Evolutionary conservation across 495 filamentous ascomycete species (phyloP).

Genomic region (Durotheca rogersii): DNA sequence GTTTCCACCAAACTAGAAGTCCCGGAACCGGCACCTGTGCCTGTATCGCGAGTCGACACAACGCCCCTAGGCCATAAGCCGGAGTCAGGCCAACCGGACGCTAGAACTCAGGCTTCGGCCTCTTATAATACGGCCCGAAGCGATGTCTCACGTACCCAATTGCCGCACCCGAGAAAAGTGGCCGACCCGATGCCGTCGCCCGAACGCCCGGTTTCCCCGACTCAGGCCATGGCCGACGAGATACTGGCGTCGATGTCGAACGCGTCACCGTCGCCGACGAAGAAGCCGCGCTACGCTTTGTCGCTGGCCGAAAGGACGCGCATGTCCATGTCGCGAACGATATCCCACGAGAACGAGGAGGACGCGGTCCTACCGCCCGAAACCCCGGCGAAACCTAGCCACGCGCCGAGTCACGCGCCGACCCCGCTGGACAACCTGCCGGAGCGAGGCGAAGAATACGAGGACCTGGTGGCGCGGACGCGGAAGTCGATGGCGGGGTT

Average conservation of each 20-base stretch:
- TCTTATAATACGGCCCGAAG: background rate
- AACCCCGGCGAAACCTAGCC: slow-evolving; percentile 25
- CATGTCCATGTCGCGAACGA: slow-evolving; percentile 49
- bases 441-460: slow-evolving; percentile 35
- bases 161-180: slow-evolving; percentile 6
- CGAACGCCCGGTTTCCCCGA: slow-evolving; percentile 42
- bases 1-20: slow-evolving; percentile 4
- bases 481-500: slow-evolving; percentile 76
- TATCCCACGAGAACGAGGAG: slow-evolving; percentile 38
- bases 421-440: slow-evolving; percentile 19
- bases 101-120: slow-evolving; percentile 3
- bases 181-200: slow-evolving; percentile 37
- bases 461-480: slow-evolving; percentile 70
- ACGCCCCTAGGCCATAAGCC: background rate
- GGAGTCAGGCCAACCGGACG: background rate
- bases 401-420: background rate
- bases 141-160: slow-evolving; percentile 38
- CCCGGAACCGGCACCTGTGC: background rate
- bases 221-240: slow-evolving; percentile 51
- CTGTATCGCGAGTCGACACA: background rate
- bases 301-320: slow-evolving; percentile 56
- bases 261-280: slow-evolving; percentile 54
- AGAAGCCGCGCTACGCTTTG: slow-evolving; percentile 51
- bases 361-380: slow-evolving; percentile 22
- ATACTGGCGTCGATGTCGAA: slow-evolving; percentile 58